Base-by-base conservation (phyloP, 331 rosid genomes). In the Quercus lobata region DNA sequence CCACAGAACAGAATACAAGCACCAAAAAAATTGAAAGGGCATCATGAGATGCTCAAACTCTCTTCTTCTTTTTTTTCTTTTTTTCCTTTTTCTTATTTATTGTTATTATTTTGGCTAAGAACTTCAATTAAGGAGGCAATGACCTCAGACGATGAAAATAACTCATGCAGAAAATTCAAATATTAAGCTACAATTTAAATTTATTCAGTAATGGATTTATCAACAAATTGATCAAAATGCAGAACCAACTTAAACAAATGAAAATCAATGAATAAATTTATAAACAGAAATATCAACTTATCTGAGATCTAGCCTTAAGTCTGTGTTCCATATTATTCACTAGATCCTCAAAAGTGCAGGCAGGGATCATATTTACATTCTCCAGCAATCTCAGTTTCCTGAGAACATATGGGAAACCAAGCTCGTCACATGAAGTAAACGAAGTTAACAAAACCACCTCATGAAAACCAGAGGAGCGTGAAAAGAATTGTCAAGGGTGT, bases 271-370 rank as follows among this genome's bases (percentile, higher is more conserved):
- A 63, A 16, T 60, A 63, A 63, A 4, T n/a, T 29, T 63, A 32
- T 18, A 12, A 66, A 66, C 9, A 19, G 49, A 22, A 21, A 58
- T 22, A 72, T 90, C 89, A 92, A 77, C 49, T 80, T 77, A 71
- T 84, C 83, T 93, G 80, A 57, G 97, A 96, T 87, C 91, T 96
- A 44, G 96, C 97, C 90, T 96, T 93, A 76, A 97, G 92, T 6
- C 87, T 75, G 76, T 96, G 98, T 76, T 97, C 98, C 98, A 93
- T 93, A 84, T 92, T 93, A 79, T 93, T 96, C 61, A 96, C 98
- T 68, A 93, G 96, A 90, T 96, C 99, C 83, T 96, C 91, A 78
- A 97, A 97, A 24, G 93, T 88, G 72, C 99, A 91, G 24, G 93
- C 98, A 12, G 97, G 97, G 83, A 96, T 89, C 86, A 80, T 83